Conservation (phyloP, 805 yeast genomes). For the Zygosaccharomyces kombuchaensis region DNA sequence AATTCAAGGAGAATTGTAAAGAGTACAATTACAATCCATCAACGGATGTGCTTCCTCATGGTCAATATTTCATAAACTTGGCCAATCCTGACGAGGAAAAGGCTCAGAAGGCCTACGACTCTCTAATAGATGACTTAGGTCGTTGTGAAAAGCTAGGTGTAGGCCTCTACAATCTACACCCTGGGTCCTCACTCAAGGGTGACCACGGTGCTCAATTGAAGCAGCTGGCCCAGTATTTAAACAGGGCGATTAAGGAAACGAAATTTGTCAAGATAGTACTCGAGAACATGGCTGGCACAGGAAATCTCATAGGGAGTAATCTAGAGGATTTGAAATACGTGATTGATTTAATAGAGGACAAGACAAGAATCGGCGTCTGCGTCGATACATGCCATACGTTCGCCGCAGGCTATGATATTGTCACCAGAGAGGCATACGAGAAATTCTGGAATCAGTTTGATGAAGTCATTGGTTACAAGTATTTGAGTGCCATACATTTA, state of each 20-base stretch:
- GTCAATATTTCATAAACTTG: conserved; percentile 86
- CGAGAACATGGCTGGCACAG: conserved; percentile 98
- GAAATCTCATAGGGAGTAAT: conserved; percentile 78
- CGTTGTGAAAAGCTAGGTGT: conserved; percentile 83
- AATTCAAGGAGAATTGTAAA: conserved; percentile 61
- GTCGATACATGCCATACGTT: conserved; percentile 94
- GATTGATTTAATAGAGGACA: conserved; percentile 73
- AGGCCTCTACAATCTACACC: conserved; percentile 88
- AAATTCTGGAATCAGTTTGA: conserved; percentile 78
- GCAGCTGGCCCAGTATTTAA: conserved; percentile 73
- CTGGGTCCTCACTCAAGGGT: conserved; percentile 79
- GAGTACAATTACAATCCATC: conserved; percentile 63
- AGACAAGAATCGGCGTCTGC: conserved; percentile 88
- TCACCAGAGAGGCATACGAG: conserved; percentile 52
- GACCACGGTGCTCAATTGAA: conserved; percentile 61
- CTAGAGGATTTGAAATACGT: conserved; percentile 72
- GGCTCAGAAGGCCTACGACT: conserved; percentile 66
- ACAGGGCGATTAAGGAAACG: conserved; percentile 71
- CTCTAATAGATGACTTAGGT: conserved; percentile 78
- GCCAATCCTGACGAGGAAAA: conserved; percentile 87
- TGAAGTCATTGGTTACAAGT: conserved; percentile 63
- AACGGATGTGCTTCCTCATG: conserved; percentile 87
- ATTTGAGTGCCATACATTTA: conserved; percentile 75
- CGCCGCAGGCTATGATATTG: conserved; percentile 92
- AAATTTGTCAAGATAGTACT: conserved; percentile 78